These are phyloP conservation scores for Globisporangium yorkense DNA, from an alignment of 352 stramenopile genomes.

Conservation along the genomic window DNA sequence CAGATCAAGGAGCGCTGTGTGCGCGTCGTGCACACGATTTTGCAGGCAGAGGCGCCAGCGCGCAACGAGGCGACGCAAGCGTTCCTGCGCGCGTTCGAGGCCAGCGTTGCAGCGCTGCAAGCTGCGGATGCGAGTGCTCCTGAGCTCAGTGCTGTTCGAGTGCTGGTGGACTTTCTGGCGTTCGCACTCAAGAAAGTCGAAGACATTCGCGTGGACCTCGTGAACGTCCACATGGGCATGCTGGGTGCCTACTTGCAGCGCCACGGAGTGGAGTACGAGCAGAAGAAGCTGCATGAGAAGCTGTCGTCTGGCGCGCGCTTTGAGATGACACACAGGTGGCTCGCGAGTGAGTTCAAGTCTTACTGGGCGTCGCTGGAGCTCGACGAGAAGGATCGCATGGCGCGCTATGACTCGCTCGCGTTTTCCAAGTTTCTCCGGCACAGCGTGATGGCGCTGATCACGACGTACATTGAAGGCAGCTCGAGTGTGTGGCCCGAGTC, in stretches of 20 bases:
- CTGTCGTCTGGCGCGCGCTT: slow-evolving; percentile 21
- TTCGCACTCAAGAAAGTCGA: slow-evolving; percentile 67
- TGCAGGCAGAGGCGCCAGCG: slow-evolving; percentile 42
- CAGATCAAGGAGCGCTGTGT: slow-evolving; percentile 36
- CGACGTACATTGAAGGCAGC: slow-evolving; percentile 42
- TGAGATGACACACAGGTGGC: slow-evolving; percentile 42
- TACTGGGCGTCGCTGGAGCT: slow-evolving; percentile 23
- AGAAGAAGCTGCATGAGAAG: slow-evolving; percentile 39
- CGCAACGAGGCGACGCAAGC: slow-evolving; percentile 33
- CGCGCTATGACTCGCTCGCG: slow-evolving; percentile 21
- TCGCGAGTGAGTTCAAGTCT: slow-evolving; percentile 27
- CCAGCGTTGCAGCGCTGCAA: slow-evolving; percentile 17
- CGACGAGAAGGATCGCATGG: slow-evolving; percentile 20
- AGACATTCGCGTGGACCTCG: slow-evolving; percentile 47
- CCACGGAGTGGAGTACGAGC: slow-evolving; percentile 60
- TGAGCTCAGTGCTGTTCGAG: slow-evolving; percentile 2
- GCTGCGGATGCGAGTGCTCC: background rate
- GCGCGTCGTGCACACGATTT: slow-evolving; percentile 38
- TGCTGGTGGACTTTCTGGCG: slow-evolving; percentile 58
- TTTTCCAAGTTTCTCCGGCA: slow-evolving; percentile 42
- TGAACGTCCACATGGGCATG: slow-evolving; percentile 54
- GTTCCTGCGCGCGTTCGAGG: slow-evolving; percentile 28
- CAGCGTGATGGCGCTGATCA: slow-evolving; percentile 41
- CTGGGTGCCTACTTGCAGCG: slow-evolving; percentile 48
- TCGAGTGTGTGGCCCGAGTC: slow-evolving; percentile 54